A percentile compares a stretch with the other conserved stretches of the same genome.
Evolutionary conservation across 1,139 yeast species (phyloP).

Genomic region (Candida dubliniensis): DNA sequence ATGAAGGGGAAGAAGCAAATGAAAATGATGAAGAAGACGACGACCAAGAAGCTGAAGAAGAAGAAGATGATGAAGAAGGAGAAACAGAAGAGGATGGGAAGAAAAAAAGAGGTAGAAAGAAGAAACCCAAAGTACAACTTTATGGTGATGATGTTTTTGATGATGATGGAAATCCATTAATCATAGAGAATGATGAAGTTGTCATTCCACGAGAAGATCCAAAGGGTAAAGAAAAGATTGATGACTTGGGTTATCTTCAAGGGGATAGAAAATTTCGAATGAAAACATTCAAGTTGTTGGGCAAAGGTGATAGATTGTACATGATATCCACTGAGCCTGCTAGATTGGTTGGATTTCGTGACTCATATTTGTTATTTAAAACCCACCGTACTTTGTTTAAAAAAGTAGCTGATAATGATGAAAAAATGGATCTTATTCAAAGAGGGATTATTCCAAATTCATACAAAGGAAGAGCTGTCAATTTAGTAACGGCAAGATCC

Average conservation of each 20-base stretch:
- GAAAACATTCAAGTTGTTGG: conserved; percentile 75
- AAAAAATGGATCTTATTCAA: conserved; percentile 79
- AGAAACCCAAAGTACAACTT: conserved; percentile 31
- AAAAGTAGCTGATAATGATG: conserved; percentile 71
- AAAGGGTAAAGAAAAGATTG: conserved; percentile 76
- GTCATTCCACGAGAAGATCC: conserved; percentile 73
- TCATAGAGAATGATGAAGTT: conserved; percentile 75
- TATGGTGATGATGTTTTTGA: conserved; percentile 46
- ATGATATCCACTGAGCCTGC: conserved; percentile 98
- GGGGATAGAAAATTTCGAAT: conserved; percentile 83
- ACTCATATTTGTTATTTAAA: conserved; percentile 86
- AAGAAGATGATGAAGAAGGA: conserved; percentile 25
- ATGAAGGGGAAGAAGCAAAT: conserved; percentile 21
- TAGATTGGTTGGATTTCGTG: conserved; percentile 89
- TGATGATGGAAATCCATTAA: conserved; percentile 52
- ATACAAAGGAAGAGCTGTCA: conserved; percentile 86
- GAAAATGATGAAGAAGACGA: conserved; percentile 20
- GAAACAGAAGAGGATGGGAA: conserved; percentile 26
- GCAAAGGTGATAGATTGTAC: conserved; percentile 70
- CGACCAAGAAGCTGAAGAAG: conserved; percentile 24
- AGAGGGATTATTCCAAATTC: conserved; percentile 85
- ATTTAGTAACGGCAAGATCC: conserved; percentile 87
- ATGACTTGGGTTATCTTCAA: conserved; percentile 60
- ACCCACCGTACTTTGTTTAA: conserved; percentile 76
- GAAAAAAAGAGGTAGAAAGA: conserved; percentile 49